These are phyloP conservation scores for Rhodosporidiobolus sp. DNA, from an alignment of 768 basidiomycete genomes.

Conservation along the genomic window DNA sequence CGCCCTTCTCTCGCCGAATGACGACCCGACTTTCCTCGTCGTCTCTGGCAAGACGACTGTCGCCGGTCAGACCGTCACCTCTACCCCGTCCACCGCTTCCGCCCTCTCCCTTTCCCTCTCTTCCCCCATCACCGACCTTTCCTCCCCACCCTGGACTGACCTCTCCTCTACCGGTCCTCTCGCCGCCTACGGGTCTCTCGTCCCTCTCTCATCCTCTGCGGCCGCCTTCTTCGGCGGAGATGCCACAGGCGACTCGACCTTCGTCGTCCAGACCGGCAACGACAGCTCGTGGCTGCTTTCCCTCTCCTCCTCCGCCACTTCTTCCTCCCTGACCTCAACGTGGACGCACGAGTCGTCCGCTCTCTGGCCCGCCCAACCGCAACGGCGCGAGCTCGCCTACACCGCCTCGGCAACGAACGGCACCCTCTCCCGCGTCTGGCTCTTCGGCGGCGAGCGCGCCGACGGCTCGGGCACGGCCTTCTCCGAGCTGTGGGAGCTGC, in stretches of 20 bases:
- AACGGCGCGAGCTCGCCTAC: constrained; percentile 14
- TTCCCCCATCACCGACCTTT: constrained; percentile 22
- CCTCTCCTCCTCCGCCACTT: background rate
- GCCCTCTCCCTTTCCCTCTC: constrained; percentile 30
- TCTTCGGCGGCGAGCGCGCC: constrained; percentile 22
- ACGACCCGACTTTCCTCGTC: constrained; percentile 20
- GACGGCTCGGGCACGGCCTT: constrained; percentile 22
- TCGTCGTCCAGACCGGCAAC: constrained; percentile 22
- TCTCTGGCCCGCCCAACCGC: constrained; percentile 12
- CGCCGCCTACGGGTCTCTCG: constrained; percentile 2
- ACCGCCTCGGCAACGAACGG: constrained; percentile 32
- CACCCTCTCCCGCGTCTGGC: constrained; percentile 16
- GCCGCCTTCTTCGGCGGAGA: constrained; percentile 32
- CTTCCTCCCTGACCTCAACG: background rate
- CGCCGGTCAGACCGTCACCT: constrained; percentile 33
- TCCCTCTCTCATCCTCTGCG: constrained; percentile 2
- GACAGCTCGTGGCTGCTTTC: constrained; percentile 25
- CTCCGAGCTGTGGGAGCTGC: constrained; percentile 32
- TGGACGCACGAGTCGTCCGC: constrained; percentile 17
- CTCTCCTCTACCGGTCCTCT: constrained; percentile 5
- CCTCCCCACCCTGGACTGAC: constrained; percentile 21
- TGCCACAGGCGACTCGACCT: constrained; percentile 19
- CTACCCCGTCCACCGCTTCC: constrained; percentile 17
- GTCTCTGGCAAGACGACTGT: constrained; percentile 24
- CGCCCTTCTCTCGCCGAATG: constrained; percentile 8